Evolutionary conservation across 2,329 filamentous ascomycete genomes (phyloP), one percentile per base, ranked within the genome.

Genomic region (Fusarium temperatum): DNA sequence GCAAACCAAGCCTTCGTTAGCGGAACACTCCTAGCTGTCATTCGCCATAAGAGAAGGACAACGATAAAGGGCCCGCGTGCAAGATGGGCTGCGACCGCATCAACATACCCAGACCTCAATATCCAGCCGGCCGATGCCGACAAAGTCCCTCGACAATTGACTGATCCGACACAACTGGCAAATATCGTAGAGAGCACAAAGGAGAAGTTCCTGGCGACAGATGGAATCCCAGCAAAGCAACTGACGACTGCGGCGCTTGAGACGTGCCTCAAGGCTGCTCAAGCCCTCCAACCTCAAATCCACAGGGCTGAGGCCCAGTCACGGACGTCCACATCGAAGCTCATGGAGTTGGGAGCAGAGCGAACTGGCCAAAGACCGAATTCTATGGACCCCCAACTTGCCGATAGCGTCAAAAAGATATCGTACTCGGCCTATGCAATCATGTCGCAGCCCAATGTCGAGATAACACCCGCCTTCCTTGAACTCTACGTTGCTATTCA

Each of bases 401-500:
- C 82, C 68, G 83, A 86, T 51, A 84, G 87, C 32, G 81, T 87
- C 63, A 83, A 87, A 75, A 84, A 84, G 75, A 85, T 92, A 63
- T 91, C 90, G 28, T 80, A 87, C 57, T 83, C 88, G 13, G 90
- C 92, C n/a, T 93, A 93, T 80, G 85, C 88, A 42, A 88, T 98
- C 63, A 81, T 97, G 67, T 88, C 88, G 54, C 90, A 96, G 76
- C 91, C 92, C 8, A 90, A 92, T 68, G 91, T 98, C 54, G 93
- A 95, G 83, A 93, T 98, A 79, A 93, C 93, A 9, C 90, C 92
- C 14, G 85, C 88, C 36, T 85, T 96, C 39, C 89, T 98, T 44
- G 86, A 89, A 65, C 82, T 89, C 75, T 98, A 98, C 82, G 91
- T 97, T 70, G 87, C 89, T 42, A 90, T 94, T 50, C 94, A 98